Evolutionary conservation across 352 stramenopile genomes (phyloP).

Genomic region (Albugo laibachii): DNA sequence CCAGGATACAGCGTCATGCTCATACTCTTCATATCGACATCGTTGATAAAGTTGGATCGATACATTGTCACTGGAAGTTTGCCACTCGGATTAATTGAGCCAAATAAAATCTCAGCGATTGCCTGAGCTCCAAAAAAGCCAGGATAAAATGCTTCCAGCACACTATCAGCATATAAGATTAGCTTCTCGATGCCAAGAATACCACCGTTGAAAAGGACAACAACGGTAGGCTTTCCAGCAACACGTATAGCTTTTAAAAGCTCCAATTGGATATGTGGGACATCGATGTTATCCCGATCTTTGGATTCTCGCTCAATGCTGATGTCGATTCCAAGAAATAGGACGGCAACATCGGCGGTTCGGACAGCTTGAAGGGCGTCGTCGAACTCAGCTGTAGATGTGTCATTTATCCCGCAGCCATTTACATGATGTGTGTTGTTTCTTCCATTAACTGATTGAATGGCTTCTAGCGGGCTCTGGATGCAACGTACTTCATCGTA

Average conservation of each 20-base stretch:
- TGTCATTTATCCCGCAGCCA: conserved; percentile 42
- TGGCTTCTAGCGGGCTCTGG: conserved; percentile 46
- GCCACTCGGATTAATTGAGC: conserved; percentile 50
- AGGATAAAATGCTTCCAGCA: conserved; percentile 70
- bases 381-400: conserved; percentile 30
- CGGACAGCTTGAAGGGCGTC: conserved; percentile 18
- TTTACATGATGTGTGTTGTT: conserved; percentile 16
- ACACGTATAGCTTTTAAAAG: conserved; percentile 44
- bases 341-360: conserved; percentile 29
- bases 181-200: conserved; percentile 60
- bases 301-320: conserved; percentile 48
- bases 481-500: conserved; percentile 45
- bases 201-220: conserved; percentile 79
- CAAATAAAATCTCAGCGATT: conserved; percentile 69
- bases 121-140: conserved; percentile 67
- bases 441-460: conserved; percentile 19
- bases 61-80: conserved; percentile 81
- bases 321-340: conserved; percentile 73
- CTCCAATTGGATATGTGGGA: conserved; percentile 54
- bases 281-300: conserved; percentile 52
- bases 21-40: conserved; percentile 74
- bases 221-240: conserved; percentile 39
- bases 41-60: conserved; percentile 46
- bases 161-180: conserved; percentile 28
- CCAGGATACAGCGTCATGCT: conserved; percentile 78